These are phyloP conservation scores for Didymella glomerata DNA, from an alignment of 2,329 filamentous ascomycete species.

Conservation along the genomic window DNA sequence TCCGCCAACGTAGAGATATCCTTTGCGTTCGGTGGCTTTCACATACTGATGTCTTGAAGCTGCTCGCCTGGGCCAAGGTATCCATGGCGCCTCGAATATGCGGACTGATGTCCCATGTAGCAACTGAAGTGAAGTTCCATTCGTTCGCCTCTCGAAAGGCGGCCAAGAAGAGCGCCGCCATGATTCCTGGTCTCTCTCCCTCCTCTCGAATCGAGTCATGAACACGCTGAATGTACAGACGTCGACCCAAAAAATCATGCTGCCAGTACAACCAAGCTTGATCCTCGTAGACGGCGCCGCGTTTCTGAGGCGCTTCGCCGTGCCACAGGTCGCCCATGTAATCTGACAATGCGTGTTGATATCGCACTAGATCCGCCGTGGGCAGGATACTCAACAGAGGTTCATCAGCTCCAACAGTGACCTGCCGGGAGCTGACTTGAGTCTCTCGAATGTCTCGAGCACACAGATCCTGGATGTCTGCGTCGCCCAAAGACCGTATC, in stretches of 20 bases:
- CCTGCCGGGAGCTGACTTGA: not conserved
- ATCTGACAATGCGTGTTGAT: constrained; percentile 13
- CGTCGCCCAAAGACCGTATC: not conserved
- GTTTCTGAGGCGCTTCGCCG: not conserved
- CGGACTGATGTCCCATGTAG: constrained; percentile 5
- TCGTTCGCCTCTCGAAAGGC: constrained; percentile 12
- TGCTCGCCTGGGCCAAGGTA: not conserved
- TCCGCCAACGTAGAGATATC: constrained; percentile 3
- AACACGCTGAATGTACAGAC: constrained; percentile 12
- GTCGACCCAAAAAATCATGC: constrained; percentile 12
- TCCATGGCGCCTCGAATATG: not conserved
- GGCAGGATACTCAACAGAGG: not conserved
- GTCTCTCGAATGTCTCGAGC: not conserved
- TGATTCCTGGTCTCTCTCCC: not conserved
- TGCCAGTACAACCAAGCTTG: constrained; percentile 17
- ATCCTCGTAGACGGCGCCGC: not conserved
- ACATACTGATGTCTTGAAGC: not conserved
- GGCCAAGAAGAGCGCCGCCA: constrained; percentile 4
- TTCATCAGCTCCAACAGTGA: not conserved
- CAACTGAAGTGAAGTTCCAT: constrained; percentile 11
- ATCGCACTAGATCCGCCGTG: constrained; percentile 7
- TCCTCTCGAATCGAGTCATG: not conserved
- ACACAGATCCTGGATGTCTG: constrained; percentile 5
- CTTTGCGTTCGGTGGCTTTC: not conserved
- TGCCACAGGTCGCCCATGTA: constrained; percentile 11